Conservation (phyloP, 768 basidiomycete genomes). For the Rhizopogon roseolus region DNA sequence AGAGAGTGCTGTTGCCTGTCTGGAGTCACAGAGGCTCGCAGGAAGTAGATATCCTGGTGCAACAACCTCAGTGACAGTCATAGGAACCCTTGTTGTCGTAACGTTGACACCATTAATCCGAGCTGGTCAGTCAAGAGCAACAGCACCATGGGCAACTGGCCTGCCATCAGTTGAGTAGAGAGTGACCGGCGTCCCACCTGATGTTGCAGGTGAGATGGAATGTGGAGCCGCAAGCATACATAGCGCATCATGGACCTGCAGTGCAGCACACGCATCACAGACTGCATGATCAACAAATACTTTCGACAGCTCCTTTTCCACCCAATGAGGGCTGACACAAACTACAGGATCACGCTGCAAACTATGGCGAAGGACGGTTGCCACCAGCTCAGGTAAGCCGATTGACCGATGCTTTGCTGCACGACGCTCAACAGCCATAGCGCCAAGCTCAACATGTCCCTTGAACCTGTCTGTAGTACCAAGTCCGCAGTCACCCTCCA, state of each 20-base stretch:
- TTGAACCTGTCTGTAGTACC: conserved; percentile 11
- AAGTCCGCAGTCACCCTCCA: conserved; percentile 11
- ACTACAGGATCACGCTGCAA: conserved; percentile 17
- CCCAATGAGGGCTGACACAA: conserved; percentile 17
- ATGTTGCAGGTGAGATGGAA: conserved; percentile 1
- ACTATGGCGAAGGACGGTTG: conserved; percentile 16
- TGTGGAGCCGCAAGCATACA: conserved; percentile 1
- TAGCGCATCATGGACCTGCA: conserved; percentile 10
- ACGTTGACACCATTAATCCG: conserved; percentile 4
- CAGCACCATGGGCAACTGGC: conserved; percentile 1
- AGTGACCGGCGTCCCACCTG: conserved; percentile 1
- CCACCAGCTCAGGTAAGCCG: conserved; percentile 27
- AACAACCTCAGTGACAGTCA: conserved; percentile 4
- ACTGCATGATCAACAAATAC: conserved; percentile 17
- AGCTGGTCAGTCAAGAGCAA: not conserved
- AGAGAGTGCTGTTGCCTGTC: not conserved
- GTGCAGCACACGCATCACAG: conserved; percentile 13
- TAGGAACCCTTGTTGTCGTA: not conserved
- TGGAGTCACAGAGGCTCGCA: not conserved
- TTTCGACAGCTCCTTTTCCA: conserved; percentile 4
- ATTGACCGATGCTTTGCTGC: conserved; percentile 12
- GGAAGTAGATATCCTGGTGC: conserved; percentile 3
- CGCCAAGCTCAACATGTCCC: conserved; percentile 25
- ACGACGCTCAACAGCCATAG: conserved; percentile 21
- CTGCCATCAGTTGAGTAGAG: conserved; percentile 1